Percentiles rank a stretch among this genome's conserved stretches.
Conservation (phyloP, 106 monocot species). For the Iris macrosiphon region DNA sequence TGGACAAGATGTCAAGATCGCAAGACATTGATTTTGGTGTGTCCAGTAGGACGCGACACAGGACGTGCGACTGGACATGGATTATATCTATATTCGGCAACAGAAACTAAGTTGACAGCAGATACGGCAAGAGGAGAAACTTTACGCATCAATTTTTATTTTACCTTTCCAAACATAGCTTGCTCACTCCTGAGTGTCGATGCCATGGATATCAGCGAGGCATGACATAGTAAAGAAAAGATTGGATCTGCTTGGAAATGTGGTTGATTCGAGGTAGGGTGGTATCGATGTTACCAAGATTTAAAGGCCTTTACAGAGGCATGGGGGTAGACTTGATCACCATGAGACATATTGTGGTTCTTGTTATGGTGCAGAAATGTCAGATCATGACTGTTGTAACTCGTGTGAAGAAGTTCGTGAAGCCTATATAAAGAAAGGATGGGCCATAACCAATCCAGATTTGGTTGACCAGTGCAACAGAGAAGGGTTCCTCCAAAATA, state of each 20-base stretch:
- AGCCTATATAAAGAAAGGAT: conserved; percentile 95
- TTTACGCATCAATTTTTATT: no score
- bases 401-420: conserved; percentile 98
- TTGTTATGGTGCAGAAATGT: conserved; percentile 63
- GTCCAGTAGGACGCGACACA: no score
- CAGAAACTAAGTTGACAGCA: no score
- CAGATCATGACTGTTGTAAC: conserved; percentile 95
- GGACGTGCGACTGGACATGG: no score
- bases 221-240: conserved; percentile 97
- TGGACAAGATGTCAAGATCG: no score
- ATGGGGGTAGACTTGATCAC: conserved; percentile 56
- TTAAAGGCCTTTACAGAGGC: conserved; percentile 43
- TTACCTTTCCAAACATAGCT: conserved; percentile 81
- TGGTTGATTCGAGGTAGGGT: conserved; percentile 62
- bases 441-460: conserved; percentile 83
- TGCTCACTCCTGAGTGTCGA: conserved; percentile 93
- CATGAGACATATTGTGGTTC: conserved; percentile 55
- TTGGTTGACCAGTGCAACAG: conserved; percentile 97
- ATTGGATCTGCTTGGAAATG: conserved; percentile 72
- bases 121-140: no score
- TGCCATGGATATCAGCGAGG: conserved; percentile 89
- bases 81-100: no score
- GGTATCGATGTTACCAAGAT: conserved; percentile 83
- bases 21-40: no score
- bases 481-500: conserved; percentile 82